Conservation (phyloP, 108 stramenopile species). For the Fragilaria crotonensis region DNA sequence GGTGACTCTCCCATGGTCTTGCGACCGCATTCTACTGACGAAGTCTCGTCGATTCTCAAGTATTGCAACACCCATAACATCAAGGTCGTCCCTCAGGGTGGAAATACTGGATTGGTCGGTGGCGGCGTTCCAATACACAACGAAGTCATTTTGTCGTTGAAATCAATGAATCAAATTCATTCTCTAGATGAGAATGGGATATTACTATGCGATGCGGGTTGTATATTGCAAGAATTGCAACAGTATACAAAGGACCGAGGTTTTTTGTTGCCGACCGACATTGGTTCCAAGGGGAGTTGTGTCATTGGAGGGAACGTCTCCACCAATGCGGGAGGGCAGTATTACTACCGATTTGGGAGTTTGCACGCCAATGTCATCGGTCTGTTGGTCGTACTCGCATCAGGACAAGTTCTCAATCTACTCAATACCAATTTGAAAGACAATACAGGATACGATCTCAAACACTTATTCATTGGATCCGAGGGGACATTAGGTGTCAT, state of each 20-base stretch:
- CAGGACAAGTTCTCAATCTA: conserved; percentile 77
- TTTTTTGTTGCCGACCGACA: conserved; percentile 81
- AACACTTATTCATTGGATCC: conserved; percentile 93
- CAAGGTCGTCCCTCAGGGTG: conserved; percentile 89
- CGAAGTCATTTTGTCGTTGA: conserved; percentile 78
- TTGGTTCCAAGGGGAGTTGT: conserved; percentile 95
- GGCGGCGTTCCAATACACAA: conserved; percentile 67
- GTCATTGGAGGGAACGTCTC: conserved; percentile 93
- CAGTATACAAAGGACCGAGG: conserved; percentile 44
- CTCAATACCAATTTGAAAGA: conserved; percentile 80
- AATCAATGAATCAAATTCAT: conserved; percentile 60
- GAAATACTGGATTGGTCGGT: conserved; percentile 95
- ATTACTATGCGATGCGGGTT: conserved; percentile 86
- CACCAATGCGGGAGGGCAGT: conserved; percentile 94
- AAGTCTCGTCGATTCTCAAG: conserved; percentile 77
- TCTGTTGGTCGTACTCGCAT: conserved; percentile 85
- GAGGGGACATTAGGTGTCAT: conserved; percentile 95
- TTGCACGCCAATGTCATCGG: conserved; percentile 92
- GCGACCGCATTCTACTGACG: conserved; percentile 44
- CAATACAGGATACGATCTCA: conserved; percentile 93
- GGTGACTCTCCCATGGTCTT: conserved; percentile 53
- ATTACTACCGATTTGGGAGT: conserved; percentile 68
- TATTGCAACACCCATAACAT: conserved; percentile 75
- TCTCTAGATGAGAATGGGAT: conserved; percentile 71
- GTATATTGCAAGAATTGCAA: conserved; percentile 82